These are phyloP conservation scores for Volvariella surrecta DNA, from an alignment of 1,284 basidiomycete genomes.

Conservation along the genomic window DNA sequence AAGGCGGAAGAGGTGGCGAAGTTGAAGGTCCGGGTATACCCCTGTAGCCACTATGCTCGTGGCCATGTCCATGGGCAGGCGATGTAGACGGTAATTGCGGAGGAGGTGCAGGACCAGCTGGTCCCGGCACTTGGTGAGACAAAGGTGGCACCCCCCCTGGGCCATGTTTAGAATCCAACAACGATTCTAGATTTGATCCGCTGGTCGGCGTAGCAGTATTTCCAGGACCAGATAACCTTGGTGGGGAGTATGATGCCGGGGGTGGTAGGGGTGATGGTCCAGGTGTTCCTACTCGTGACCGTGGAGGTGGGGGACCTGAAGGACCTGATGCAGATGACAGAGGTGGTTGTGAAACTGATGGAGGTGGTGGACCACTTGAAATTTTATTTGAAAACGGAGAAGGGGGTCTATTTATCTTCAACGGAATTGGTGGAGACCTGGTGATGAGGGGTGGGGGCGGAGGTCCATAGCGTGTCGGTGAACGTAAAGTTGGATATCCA, in stretches of 20 bases:
- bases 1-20: conserved; percentile 13
- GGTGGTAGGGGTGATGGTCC: conserved; percentile 13
- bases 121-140: conserved; percentile 13
- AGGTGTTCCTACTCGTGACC: conserved; percentile 15
- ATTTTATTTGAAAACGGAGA: conserved; percentile 10
- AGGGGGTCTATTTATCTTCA: conserved; percentile 1
- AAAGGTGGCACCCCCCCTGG: conserved; percentile 13
- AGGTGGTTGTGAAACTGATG: conserved; percentile 8
- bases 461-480: conserved; percentile 21
- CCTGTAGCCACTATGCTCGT: conserved; percentile 1
- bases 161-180: background rate
- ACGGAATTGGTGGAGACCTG: no score
- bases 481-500: conserved; percentile 7
- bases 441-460: conserved; percentile 7
- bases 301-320: conserved; percentile 12
- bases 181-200: conserved; percentile 1
- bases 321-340: no score
- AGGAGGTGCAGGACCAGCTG: conserved; percentile 13
- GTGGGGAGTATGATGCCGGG: background rate
- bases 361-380: conserved; percentile 11
- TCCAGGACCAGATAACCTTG: background rate
- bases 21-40: conserved; percentile 5
- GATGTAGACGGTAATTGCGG: conserved; percentile 9
- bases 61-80: conserved; percentile 5
- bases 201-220: background rate